A percentile compares a stretch with the other conserved stretches of the same genome.
Conservation (phyloP, 1,139 yeast genomes). For the Lodderomyces jiufengensis region DNA sequence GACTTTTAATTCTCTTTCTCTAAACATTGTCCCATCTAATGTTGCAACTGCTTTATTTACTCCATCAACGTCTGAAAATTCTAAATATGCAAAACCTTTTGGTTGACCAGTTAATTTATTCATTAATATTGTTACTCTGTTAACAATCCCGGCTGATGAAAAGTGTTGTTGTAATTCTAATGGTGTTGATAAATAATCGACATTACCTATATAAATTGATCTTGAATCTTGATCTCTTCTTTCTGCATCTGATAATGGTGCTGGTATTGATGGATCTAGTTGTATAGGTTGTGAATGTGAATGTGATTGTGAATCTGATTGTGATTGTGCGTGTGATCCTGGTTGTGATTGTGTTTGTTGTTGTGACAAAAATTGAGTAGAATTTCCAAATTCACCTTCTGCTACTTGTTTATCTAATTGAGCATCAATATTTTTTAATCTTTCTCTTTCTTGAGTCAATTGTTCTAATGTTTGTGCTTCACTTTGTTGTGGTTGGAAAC, state of each 20-base stretch:
- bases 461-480: conserved; percentile 1
- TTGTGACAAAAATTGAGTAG: too few relatives aligned
- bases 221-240: conserved; percentile 60
- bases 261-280: conserved; percentile 4
- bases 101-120: conserved; percentile 76
- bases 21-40: conserved; percentile 61
- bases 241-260: conserved; percentile 25
- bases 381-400: too few relatives aligned
- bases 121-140: conserved; percentile 75
- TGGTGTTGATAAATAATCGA: conserved; percentile 77
- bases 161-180: conserved; percentile 79
- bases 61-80: conserved; percentile 60
- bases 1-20: conserved; percentile 70
- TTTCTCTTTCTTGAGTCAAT: conserved; percentile 1
- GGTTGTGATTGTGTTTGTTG: too few relatives aligned
- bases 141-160: conserved; percentile 69
- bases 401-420: neutral
- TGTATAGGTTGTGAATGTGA: neutral
- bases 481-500: conserved; percentile 2
- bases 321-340: conserved; percentile 15
- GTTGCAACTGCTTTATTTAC: conserved; percentile 62
- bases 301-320: conserved; percentile 15
- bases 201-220: conserved; percentile 84
- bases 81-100: conserved; percentile 83
- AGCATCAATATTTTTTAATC: conserved; percentile 2